Base-by-base conservation (phyloP, 2,329 filamentous ascomycete genomes). In the Phialophora expanda region DNA sequence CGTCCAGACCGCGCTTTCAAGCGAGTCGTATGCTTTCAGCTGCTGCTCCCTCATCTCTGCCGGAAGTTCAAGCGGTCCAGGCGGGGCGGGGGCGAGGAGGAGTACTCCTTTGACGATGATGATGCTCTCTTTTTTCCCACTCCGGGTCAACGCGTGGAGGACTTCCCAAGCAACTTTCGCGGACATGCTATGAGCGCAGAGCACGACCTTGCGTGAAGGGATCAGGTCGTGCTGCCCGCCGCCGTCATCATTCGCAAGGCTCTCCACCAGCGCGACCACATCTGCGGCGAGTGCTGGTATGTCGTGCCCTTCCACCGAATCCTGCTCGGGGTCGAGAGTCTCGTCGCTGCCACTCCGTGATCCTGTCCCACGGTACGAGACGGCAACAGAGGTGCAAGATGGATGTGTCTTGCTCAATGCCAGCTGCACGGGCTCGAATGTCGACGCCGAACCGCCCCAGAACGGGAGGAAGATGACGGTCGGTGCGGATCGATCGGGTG, bases 361-460 rank as follows among this genome's bases (percentile, higher is more conserved):
- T 14, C 60, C 60, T 3, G 60, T 62, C 4, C 60, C 60, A 8
- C 30, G 60, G 20, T 62, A 62, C 26, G 60, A 55, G 14, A 62
- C 48, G 1, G 60, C 51, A 8, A 62, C 22, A 22, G 48, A 22
- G 12, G 34, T 48, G 26, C 17, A 22, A 12, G 8, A 26, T 11
- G 51, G 32, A 7, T 17, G 4, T n/a, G 20, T 22, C 20, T 30
- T 20, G 17, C 38, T 48, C 11, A 55, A 14, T 20, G 20, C 5
- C 3, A 9, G 6, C 14, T 22, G 60, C 4, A 62, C 50, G 8
- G 17, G 12, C n/a, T 62, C 50, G 51, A 41, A 62, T 8, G 60
- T 62, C 34, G 60, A 41, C n/a, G 60, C 60, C 4, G 48, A 62
- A 22, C 60, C 60, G 20, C 60, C 60, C 60, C 60, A 62, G 32